Percentiles rank a stretch among this genome's conserved stretches.
Conservation (phyloP, 768 basidiomycete species). For the Tricholoma sp. region DNA sequence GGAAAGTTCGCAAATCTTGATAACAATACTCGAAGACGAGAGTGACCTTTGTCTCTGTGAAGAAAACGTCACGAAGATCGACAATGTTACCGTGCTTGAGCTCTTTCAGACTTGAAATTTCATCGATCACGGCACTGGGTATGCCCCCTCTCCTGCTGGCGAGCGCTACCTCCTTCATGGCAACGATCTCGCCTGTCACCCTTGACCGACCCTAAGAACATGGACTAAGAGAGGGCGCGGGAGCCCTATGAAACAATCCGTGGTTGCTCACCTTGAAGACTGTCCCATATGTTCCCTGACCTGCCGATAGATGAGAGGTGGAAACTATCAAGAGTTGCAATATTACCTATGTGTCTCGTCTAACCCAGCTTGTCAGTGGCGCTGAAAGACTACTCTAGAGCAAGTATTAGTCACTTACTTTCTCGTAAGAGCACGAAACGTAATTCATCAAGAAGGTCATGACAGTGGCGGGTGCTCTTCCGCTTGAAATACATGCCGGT, state of each 20-base stretch:
- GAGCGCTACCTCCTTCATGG: background rate
- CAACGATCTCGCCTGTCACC: background rate
- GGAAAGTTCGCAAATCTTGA: background rate
- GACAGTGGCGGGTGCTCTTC: too few species aligned
- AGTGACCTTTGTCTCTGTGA: background rate
- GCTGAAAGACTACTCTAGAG: too few species aligned
- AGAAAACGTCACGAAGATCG: background rate
- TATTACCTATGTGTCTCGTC: background rate
- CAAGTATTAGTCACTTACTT: too few species aligned
- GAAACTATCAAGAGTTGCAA: background rate
- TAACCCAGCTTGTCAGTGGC: background rate
- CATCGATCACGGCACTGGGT: background rate
- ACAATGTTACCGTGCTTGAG: background rate
- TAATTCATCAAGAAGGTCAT: too few species aligned
- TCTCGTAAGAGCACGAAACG: too few species aligned
- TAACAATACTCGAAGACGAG: background rate
- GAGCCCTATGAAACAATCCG: background rate
- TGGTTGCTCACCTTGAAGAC: background rate
- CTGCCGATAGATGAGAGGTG: background rate
- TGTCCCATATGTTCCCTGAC: background rate
- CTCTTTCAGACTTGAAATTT: background rate
- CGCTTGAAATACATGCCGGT: too few species aligned
- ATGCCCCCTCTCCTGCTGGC: background rate
- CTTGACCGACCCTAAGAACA: background rate
- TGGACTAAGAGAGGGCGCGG: background rate